Conservation (phyloP, 192 early-diverging fungal species). For the Backusella psychrophila region DNA sequence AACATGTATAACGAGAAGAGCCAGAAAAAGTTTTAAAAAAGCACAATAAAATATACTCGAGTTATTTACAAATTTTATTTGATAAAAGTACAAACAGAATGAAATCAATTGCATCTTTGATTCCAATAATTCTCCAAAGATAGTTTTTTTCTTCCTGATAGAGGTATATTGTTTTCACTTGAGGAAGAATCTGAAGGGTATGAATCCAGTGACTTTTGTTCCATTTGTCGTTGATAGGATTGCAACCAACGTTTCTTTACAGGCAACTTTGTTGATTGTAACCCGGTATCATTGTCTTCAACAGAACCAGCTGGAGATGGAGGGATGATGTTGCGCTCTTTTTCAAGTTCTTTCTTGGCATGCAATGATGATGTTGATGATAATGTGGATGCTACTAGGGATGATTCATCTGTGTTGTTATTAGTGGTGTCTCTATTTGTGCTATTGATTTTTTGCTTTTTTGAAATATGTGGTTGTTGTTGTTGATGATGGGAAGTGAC, state of each 20-base stretch:
- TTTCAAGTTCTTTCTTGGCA: background rate
- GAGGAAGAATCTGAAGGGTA: constrained; percentile 1
- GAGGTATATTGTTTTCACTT: constrained; percentile 6
- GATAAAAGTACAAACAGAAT: background rate
- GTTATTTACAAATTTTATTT: background rate
- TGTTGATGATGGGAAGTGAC: background rate
- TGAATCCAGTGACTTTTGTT: background rate
- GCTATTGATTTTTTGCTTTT: background rate
- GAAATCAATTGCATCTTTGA: background rate
- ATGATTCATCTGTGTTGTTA: background rate
- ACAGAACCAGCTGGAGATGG: constrained; percentile 2
- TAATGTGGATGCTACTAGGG: background rate
- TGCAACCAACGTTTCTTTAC: background rate
- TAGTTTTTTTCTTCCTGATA: background rate
- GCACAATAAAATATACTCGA: background rate
- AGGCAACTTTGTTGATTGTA: background rate
- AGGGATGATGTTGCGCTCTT: background rate
- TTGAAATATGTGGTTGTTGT: background rate
- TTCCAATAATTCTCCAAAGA: constrained; percentile 4
- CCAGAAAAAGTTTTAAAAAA: background rate
- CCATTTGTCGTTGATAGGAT: background rate
- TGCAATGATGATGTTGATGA: background rate
- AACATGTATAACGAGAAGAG: background rate
- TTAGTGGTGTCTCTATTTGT: background rate
- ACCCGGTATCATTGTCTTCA: background rate